phyloP scores from a whole-genome alignment of 352 stramenopile genomes.

The Globisporangium nunn region DNA sequence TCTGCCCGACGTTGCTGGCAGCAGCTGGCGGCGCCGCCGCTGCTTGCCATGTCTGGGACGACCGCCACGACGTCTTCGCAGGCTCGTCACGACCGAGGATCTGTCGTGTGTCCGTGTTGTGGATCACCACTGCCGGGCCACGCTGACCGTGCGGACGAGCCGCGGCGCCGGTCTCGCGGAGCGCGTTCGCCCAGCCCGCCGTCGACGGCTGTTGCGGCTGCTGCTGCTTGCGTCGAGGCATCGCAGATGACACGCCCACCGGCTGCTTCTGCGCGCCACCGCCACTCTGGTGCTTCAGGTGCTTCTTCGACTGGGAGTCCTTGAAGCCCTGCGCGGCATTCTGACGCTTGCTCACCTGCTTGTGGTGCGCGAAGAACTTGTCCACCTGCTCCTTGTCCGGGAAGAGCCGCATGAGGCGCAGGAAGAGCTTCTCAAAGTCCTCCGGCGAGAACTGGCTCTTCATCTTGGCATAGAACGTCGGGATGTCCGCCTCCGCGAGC shows the following conservation, averaged over 20 bases:
- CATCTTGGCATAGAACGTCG: slow-evolving; percentile 72
- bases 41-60: slow-evolving; percentile 43
- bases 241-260: slow-evolving; percentile 4
- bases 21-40: slow-evolving; percentile 16
- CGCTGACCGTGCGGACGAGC: slow-evolving; percentile 14
- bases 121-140: slow-evolving; percentile 37
- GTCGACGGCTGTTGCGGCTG: slow-evolving; percentile 31
- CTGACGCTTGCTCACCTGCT: slow-evolving; percentile 33
- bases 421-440: slow-evolving; percentile 72
- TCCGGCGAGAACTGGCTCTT: slow-evolving; percentile 43
- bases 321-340: slow-evolving; percentile 34
- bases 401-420: slow-evolving; percentile 68
- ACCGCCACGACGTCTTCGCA: slow-evolving; percentile 41
- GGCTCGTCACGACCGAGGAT: slow-evolving; percentile 32
- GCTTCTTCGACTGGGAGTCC: slow-evolving; percentile 33
- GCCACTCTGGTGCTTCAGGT: slow-evolving; percentile 23
- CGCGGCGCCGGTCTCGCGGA: slow-evolving; percentile 58
- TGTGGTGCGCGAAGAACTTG: slow-evolving; percentile 56
- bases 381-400: slow-evolving; percentile 60
- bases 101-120: slow-evolving; percentile 48
- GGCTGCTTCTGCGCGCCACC: slow-evolving; percentile 15
- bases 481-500: slow-evolving; percentile 39
- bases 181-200: slow-evolving; percentile 63
- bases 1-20: slow-evolving; percentile 18
- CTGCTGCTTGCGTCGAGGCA: neutral